Conservation (phyloP, 371 early-diverging fungal genomes). For the Mucor lusitanicus region DNA sequence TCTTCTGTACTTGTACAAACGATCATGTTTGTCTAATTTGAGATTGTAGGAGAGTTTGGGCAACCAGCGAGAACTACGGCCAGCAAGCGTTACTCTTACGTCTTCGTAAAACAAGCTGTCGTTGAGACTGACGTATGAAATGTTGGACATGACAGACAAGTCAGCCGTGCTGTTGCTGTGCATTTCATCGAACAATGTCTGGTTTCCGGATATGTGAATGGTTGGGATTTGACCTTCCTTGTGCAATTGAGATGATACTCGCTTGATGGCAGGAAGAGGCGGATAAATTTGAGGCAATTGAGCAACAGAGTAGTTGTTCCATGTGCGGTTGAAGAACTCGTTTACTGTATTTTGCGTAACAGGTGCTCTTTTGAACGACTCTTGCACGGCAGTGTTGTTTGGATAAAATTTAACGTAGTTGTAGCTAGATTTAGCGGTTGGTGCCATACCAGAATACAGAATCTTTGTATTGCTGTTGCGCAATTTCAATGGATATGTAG, state of each 20-base stretch:
- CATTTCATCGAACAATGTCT: slow-evolving; percentile 13
- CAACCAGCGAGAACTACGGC: slow-evolving; percentile 31
- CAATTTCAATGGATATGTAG: slow-evolving; percentile 6
- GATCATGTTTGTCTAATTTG: slow-evolving; percentile 16
- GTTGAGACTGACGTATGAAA: slow-evolving; percentile 22
- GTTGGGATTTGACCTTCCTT: slow-evolving; percentile 28
- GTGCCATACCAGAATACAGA: slow-evolving; percentile 24
- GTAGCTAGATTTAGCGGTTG: slow-evolving; percentile 21
- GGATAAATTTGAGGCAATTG: slow-evolving; percentile 12
- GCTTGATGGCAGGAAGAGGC: slow-evolving; percentile 19
- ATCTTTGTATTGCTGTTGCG: background rate
- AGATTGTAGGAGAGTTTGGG: slow-evolving; percentile 31
- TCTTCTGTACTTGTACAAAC: slow-evolving; percentile 27
- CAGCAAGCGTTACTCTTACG: slow-evolving; percentile 24
- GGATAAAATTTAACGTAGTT: slow-evolving; percentile 14
- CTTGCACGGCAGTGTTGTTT: slow-evolving; percentile 10
- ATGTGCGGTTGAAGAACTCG: slow-evolving; percentile 30
- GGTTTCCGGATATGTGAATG: slow-evolving; percentile 15
- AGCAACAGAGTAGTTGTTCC: slow-evolving; percentile 15
- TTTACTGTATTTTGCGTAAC: slow-evolving; percentile 11
- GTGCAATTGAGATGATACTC: slow-evolving; percentile 23
- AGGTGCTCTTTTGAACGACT: slow-evolving; percentile 19
- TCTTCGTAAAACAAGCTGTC: slow-evolving; percentile 1
- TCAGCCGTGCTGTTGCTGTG: slow-evolving; percentile 10
- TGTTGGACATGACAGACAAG: slow-evolving; percentile 1